A percentile compares a stretch with the other conserved stretches of the same genome.
Evolutionary conservation across 129 eudicot genomes (phyloP).

Genomic region (Deinandra increscens): DNA sequence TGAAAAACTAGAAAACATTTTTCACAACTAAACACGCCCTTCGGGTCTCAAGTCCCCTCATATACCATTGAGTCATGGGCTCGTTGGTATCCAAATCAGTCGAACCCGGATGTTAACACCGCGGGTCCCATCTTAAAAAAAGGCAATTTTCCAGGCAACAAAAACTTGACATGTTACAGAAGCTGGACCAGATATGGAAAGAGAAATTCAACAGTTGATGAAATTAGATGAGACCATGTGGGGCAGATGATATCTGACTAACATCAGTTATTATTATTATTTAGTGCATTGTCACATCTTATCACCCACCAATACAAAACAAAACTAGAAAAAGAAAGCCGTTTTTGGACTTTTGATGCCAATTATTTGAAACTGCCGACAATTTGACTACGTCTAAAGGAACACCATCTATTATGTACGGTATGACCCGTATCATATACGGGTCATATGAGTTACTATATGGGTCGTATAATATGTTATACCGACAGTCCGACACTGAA

Average conservation of each 20-base stretch:
- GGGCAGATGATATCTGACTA: slow-evolving; percentile 30
- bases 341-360: slow-evolving; percentile 13
- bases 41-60: too few relatives aligned
- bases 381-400: too few relatives aligned
- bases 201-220: slow-evolving; percentile 34
- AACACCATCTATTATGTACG: too few relatives aligned
- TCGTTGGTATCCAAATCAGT: not conserved
- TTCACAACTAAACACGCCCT: too few relatives aligned
- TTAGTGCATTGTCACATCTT: slow-evolving; percentile 26
- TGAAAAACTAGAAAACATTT: too few relatives aligned
- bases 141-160: slow-evolving; percentile 17
- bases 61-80: too few relatives aligned
- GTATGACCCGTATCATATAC: too few relatives aligned
- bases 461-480: too few relatives aligned
- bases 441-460: too few relatives aligned
- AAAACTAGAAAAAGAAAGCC: slow-evolving; percentile 4
- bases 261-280: slow-evolving; percentile 15
- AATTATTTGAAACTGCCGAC: slow-evolving; percentile 3
- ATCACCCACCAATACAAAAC: slow-evolving; percentile 18
- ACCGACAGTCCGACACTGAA: too few relatives aligned
- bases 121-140: not conserved
- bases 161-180: slow-evolving; percentile 9
- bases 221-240: slow-evolving; percentile 36
- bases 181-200: slow-evolving; percentile 29
- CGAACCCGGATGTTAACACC: not conserved